Conservation (phyloP, 169 alveolate genomes). For the Sarcocystis neurona region DNA sequence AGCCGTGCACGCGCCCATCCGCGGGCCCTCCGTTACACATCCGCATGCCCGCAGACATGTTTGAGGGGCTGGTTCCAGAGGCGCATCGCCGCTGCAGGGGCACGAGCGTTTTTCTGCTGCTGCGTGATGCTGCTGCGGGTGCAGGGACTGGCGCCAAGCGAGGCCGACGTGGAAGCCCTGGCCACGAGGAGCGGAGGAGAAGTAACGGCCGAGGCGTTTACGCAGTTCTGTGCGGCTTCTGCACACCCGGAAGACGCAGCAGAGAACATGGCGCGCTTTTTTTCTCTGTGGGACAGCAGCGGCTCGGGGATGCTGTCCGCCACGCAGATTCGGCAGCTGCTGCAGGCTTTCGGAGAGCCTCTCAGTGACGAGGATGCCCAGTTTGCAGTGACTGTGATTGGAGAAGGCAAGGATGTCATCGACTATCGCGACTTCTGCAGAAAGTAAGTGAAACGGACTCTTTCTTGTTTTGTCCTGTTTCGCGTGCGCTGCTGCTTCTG, state of each 20-base stretch:
- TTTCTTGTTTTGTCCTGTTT: too few species aligned
- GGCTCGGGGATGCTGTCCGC: background rate
- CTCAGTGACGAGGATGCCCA: slow-evolving; percentile 17
- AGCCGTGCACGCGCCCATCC: too few species aligned
- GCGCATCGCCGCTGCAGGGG: too few species aligned
- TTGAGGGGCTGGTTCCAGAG: too few species aligned
- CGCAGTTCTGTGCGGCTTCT: background rate
- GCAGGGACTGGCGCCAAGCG: slow-evolving; percentile 31
- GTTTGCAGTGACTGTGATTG: background rate
- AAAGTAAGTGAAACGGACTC: too few species aligned
- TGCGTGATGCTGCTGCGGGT: too few species aligned
- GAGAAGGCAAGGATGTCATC: slow-evolving; percentile 5
- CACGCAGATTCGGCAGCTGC: background rate
- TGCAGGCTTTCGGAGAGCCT: slow-evolving; percentile 11
- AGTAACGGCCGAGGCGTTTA: background rate
- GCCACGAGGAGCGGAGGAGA: too few species aligned
- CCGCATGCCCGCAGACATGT: too few species aligned
- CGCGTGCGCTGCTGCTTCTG: too few species aligned
- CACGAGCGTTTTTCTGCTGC: too few species aligned
- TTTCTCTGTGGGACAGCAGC: background rate
- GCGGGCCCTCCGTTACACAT: too few species aligned
- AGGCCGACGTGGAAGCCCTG: slow-evolving; percentile 11
- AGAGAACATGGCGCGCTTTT: background rate
- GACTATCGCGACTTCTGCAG: slow-evolving; percentile 14
- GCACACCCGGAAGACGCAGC: slow-evolving; percentile 11